Evolutionary conservation across 2,329 filamentous ascomycete genomes (phyloP), one percentile per base, ranked within the genome.

Genomic region (Zymoseptoria pseudotritici): DNA sequence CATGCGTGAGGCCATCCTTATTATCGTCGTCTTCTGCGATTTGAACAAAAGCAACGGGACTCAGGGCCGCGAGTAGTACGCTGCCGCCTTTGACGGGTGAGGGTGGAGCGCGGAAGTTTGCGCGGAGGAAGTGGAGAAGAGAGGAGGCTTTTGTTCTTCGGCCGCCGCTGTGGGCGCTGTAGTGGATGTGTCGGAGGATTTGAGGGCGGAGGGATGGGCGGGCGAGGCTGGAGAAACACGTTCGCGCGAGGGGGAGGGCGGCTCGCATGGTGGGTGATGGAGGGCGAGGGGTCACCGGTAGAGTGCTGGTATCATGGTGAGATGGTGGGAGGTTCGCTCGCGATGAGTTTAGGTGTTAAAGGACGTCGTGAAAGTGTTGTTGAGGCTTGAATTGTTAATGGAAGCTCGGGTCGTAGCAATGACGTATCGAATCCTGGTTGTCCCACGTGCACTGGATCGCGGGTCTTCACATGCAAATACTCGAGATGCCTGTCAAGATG

Each of bases 1-100:
- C 92, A 24, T 85, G 84, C 2, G 92, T 96, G 70, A 88, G 80
- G 24, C 77, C 77, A 66, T 78, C 74, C 57, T 74, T 73, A 52
- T 74, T 72, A 11, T 71, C 72, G 26, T 80, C 75, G 52, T 82
- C 76, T 63, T 83, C 78, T 54, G 80, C 79, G 51, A 87, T 75
- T 58, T 82, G 76, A 49, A 88, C 79, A 63, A 87, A 86, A 1
- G 81, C 83, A 4, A 78, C 80, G 0, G 85, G 83, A 22, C 78
- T 82, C 55, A 87, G 73, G 4, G 73, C 74, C n/a, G 78, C 77
- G 31, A 74, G 66, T 21, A 76, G 67, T 13, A 70, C 59, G 49
- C 68, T 67, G 29, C 71, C 71, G 42, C 72, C 70, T 36, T 71
- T 71, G 60, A 75, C 64, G 1, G 74, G 73, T 20, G 71, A 58